Evolutionary conservation across 257 asterid species (phyloP), one percentile per base, ranked within the genome.

Genomic region (Thymus mandschuricus): DNA sequence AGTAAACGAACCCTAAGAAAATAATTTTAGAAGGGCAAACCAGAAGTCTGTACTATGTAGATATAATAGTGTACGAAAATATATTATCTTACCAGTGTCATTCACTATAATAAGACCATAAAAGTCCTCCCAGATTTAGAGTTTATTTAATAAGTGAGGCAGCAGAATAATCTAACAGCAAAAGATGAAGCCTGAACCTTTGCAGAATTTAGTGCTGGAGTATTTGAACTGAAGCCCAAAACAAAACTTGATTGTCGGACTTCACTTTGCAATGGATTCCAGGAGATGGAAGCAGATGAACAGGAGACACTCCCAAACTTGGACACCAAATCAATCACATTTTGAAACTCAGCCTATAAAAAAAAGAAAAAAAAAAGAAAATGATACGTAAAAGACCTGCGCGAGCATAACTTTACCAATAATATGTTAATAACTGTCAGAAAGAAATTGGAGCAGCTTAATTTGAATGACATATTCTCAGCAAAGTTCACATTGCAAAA

Each of bases 231-330:
- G 79, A 86, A 91, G 72, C 99, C 98, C 86, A 91, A 68, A 60
- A 94, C 85, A 66, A 94, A 91, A 86, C 90, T 91, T 52, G 92
- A 86, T 60, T 78, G 95, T 43, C 70, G 87, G 69, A 61, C 72
- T 70, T 85, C 96, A 74, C 82, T 85, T 87, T 82, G 83, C 61
- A 82, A 92, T 30, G 96, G 96, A 78, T 89, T 92, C 99, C 99
- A 94, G 31, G 98, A 90, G 64, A 91, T 83, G 58, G 96, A 84
- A 0, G 99, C 96, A 59, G 96, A 84, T 50, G 44, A 52, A 80
- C 98, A 89, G 35, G 87, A 86, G 65, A 79, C 86, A 46, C 81
- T 85, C 72, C 87, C 84, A 74, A 84, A 80, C 81, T 91, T 89
- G 80, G 99, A 81, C 31, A 88, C 86, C 73, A 85, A 67, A 78